Conservation (phyloP, 1,284 basidiomycete genomes). For the Mycena sp. region DNA sequence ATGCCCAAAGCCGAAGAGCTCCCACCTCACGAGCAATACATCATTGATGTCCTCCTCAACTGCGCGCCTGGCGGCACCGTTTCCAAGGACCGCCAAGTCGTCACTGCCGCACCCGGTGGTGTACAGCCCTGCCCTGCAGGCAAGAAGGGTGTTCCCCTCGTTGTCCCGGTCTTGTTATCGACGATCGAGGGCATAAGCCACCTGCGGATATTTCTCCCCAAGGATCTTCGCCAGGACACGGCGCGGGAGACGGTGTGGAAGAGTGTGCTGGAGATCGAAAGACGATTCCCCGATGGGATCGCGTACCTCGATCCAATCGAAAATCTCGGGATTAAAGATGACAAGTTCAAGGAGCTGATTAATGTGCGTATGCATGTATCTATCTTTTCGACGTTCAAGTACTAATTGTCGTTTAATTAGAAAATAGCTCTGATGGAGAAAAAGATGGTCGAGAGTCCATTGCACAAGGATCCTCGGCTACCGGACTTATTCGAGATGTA, state of each 20-base stretch:
- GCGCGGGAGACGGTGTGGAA: constrained; percentile 90
- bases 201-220: constrained; percentile 89
- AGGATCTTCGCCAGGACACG: constrained; percentile 84
- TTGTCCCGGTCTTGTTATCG: constrained; percentile 91
- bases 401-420: constrained; percentile 48
- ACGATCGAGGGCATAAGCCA: constrained; percentile 90
- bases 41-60: constrained; percentile 93
- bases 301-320: constrained; percentile 91
- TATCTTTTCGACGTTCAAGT: not conserved
- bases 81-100: constrained; percentile 67
- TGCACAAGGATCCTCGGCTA: constrained; percentile 81
- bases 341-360: constrained; percentile 89
- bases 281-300: constrained; percentile 90
- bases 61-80: constrained; percentile 75
- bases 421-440: constrained; percentile 92
- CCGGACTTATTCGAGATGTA: constrained; percentile 86
- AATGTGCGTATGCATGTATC: constrained; percentile 59
- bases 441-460: constrained; percentile 78
- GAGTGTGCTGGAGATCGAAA: constrained; percentile 89
- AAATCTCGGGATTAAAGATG: constrained; percentile 97
- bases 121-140: constrained; percentile 78
- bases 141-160: constrained; percentile 83
- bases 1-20: constrained; percentile 71
- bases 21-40: constrained; percentile 89
- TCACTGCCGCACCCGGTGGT: constrained; percentile 69